Evolutionary conservation across 176 grass and related monocot genomes (phyloP), one percentile per base, ranked within the genome.

Genomic region (Ensete ventricosum): DNA sequence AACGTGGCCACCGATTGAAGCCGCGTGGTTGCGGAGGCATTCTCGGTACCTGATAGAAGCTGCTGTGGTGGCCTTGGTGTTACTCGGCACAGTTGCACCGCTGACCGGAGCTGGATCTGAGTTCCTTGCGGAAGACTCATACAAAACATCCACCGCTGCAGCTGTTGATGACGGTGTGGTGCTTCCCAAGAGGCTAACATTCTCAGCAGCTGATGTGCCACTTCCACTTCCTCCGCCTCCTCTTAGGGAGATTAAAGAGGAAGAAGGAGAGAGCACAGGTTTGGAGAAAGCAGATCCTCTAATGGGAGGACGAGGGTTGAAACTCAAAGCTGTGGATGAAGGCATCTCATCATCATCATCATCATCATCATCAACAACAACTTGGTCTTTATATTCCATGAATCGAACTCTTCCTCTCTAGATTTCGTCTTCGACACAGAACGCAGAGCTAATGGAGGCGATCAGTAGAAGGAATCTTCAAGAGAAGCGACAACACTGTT

Each of bases 1-100:
- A 2, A 89, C 88, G 62, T 82, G 86, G 53, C 92, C 92, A 73
- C 92, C 88, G 52, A 89, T 86, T 53, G 86, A 64, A 4, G 88
- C 88, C 73, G 92, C 92, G 83, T 96, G 92, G 86, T 96, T 96
- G 77, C 88, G 88, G 13, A 91, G 82, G 84, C 92, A 96, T 72
- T 96, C 92, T 20, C 83, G 73, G 89, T 96, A 96, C 82, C 76
- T 87, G 25, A 11, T 50, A 43, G 59, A 48, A 0, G 6, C 52
- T 1, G 3, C 69, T 11, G 11, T 8, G 19, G 20, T 11, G 62
- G 63, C 11, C 10, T 12, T 11, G 22, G 22, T 65, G 50, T 23
- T 12, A 10, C 69, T 50, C 3, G 2, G 11, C 24, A 2, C 24
- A 54, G 51, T 21, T 27, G 50, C 11, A 43, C 34, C 34, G 4